phyloP scores from a whole-genome alignment of 140 eudicot genomes.

The Cichorium intybus region DNA sequence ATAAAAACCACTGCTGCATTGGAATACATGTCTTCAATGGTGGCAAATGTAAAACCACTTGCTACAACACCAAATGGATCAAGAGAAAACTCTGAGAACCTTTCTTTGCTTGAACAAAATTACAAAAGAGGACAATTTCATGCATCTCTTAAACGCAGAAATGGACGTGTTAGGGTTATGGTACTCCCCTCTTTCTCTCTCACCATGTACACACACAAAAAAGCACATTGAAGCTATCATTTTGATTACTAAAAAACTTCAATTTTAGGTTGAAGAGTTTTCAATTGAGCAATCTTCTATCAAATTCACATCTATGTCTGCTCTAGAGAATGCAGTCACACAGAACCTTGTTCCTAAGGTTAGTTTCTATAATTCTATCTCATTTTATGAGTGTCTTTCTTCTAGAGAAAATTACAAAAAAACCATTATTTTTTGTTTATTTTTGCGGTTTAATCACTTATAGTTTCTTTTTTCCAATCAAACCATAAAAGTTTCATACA shows the following conservation, averaged over 20 bases:
- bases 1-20: constrained; percentile 49
- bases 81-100: constrained; percentile 38
- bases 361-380: constrained; percentile 20
- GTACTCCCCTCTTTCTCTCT: constrained; percentile 33
- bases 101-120: constrained; percentile 61
- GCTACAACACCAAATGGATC: constrained; percentile 28
- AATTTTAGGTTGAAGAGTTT: constrained; percentile 63
- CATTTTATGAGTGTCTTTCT: too few relatives aligned
- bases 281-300: constrained; percentile 49
- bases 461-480: too few relatives aligned
- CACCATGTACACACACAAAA: background rate
- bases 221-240: background rate
- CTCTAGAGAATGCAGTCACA: constrained; percentile 42
- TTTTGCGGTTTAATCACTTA: too few relatives aligned
- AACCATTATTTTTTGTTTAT: too few relatives aligned
- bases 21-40: constrained; percentile 85
- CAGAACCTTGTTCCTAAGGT: constrained; percentile 97
- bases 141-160: constrained; percentile 82
- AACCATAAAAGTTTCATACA: too few relatives aligned
- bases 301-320: constrained; percentile 48
- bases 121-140: constrained; percentile 55
- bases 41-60: constrained; percentile 63
- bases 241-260: constrained; percentile 2
- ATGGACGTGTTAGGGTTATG: constrained; percentile 88
- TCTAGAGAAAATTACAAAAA: background rate